Base-by-base conservation (phyloP, 164 flowering plant species). In the Vitis riparia region DNA sequence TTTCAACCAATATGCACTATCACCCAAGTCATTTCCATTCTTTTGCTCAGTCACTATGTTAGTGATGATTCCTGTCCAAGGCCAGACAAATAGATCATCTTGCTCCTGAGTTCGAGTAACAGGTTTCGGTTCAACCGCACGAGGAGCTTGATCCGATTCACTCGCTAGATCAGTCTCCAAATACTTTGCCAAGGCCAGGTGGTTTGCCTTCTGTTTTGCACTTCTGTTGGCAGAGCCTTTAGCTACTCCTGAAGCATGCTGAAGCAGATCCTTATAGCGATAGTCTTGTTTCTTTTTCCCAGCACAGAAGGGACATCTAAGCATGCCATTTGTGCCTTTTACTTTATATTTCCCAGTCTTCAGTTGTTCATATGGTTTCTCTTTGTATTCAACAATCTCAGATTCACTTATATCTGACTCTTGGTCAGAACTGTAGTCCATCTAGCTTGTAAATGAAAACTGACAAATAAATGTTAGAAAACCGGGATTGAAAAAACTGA, bases 201-300 rank as follows among this genome's bases (percentile, higher is more conserved):
- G 98, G 65, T 87, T 88, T 30, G 87, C 92, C 79, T 81, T 91
- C 48, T 87, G 92, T 69, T 77, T 86, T 27, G 84, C 91, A 30
- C 81, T 86, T 72, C 88, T 80, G 71, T 76, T 87, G 1, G 94
- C 76, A 53, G 94, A 82, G 66, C 90, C 91, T 77, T 86, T 90
- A 52, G 85, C 84, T 49, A 85, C 92, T 16, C 97, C 97, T 9
- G 89, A 76, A 16, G 98, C 91, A 85, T 94, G 98, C 62, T 88
- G 94, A 68, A 82, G 79, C 52, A 94, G 82, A 50, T 92, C 97
- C 65, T 92, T 92, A 75, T 76, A 88, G 66, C 74, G 79, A 72
- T 88, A 92, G 37, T 89, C 97, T 56, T 91, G 97, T 67, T 94
- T 94, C 79, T 91, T 92, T 82, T 89, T 94, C 15, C 97, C 97